Base-by-base conservation (phyloP, 2,329 filamentous ascomycete genomes). In the Cladosporium sp. region DNA sequence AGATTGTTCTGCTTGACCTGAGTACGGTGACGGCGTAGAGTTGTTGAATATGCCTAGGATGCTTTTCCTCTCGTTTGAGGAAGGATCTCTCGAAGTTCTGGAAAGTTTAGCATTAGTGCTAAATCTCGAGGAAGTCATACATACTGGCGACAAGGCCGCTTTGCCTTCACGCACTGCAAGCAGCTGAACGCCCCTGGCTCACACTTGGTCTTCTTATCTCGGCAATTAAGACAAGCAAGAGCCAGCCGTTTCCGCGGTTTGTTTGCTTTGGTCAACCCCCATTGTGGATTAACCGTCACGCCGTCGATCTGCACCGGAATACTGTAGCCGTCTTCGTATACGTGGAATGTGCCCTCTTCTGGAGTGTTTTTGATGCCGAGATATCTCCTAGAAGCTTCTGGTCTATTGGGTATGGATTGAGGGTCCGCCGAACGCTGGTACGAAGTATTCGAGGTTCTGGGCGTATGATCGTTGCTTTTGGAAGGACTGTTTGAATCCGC, bases 191-290 rank as follows among this genome's bases (percentile, higher is more conserved):
- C 90, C 71, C 93, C 92, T 1, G 93, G 93, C 69, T 97, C 92
- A 74, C 93, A 97, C 78, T 96, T 97, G 80, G 97, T 96, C 83
- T 97, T 97, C 87, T 97, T 97, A 80, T 97, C 93, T 58, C 93
- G 87, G 76, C 93, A 97, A 14, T 92, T 95, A 66, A 96, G 84
- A 75, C 93, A 97, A n/a, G 92, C 92, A 76, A 96, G 93, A 25
- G 93, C 93, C 65, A 97, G 83, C 64, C 93, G 86, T 80, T 97
- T 97, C 70, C 93, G 87, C 57, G 93, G 93, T 80, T 96, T 97
- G 16, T 93, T 93, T 2, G 93, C 93, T 79, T 97, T 97, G 43
- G 93, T 97, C 11, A 96, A 88, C 18, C 93, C 93, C 93, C 93
- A 97, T 70, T 92, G 91, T 1, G 93, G 91, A 75, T 96, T 97